Base-by-base conservation (phyloP, 108 stramenopile species). In the Skeletonema grethae region DNA sequence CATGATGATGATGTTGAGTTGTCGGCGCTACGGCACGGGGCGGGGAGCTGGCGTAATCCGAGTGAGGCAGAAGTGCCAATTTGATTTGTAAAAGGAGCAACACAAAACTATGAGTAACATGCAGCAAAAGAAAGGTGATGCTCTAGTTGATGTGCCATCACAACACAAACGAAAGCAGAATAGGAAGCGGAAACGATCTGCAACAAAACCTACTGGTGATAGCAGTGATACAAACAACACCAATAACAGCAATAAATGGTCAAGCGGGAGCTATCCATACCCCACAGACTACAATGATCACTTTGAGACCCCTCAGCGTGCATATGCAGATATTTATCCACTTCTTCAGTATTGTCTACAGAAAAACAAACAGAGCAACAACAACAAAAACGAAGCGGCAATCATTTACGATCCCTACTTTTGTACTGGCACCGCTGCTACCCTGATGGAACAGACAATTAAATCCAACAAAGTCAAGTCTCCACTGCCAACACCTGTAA, bases 281-380 rank as follows among this genome's bases (percentile, higher is more conserved):
- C 58, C 85, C 4, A 83, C 82, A n/a, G 87, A 93, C 50, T 93
- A 93, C 79, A 90, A 90, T 55, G 92, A 93, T 88, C 92, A 93
- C 58, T 93, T 93, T 38, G 92, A 93, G 65, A 93, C 92, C 0
- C 90, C 92, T 16, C 53, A 66, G 22, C 69, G 79, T 53, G 79
- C 58, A 18, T 64, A 83, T 35, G 9, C 11, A 7, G 73, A 80
- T 29, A 62, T 76, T 0, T 53, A 68, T 20, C 70, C 57, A 7
- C 31, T 77, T 20, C 32, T 77, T 41, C 62, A 70, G 32, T 50
- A 46, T 10, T 24, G 61, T 22, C n/a, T 66, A 18, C 43, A 38
- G 20, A 28, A 30, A 30, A 13, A 62, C 24, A 29, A 36, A 12
- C 39, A 53, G 12, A 53, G 13, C 20, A 76, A 25, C 32, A 45